phyloP scores from a whole-genome alignment of 108 stramenopile genomes.

The Chaetoceros muelleri region DNA sequence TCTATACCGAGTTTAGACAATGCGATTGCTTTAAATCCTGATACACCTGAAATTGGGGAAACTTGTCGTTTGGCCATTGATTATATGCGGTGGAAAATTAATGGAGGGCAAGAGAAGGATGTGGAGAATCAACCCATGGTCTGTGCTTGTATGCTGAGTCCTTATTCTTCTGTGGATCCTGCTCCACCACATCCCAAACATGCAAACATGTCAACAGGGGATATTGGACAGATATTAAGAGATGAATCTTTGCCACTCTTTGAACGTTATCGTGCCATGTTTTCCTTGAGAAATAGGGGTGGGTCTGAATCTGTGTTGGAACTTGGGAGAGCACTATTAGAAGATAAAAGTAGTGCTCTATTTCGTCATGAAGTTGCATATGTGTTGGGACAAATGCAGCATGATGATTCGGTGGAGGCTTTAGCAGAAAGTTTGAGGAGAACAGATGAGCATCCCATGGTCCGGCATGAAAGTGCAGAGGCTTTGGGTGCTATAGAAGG shows the following conservation, averaged over 20 bases:
- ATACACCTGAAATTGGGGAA: constrained; percentile 68
- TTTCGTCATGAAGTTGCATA: constrained; percentile 99
- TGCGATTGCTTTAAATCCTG: neutral
- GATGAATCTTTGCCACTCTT: constrained; percentile 67
- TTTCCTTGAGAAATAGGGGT: constrained; percentile 89
- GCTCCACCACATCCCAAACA: constrained; percentile 77
- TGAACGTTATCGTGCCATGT: constrained; percentile 96
- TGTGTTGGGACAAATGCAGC: constrained; percentile 95
- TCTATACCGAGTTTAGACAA: constrained; percentile 36
- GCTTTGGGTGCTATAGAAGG: constrained; percentile 95
- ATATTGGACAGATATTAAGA: constrained; percentile 59
- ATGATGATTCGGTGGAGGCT: constrained; percentile 69
- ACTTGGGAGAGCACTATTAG: constrained; percentile 60
- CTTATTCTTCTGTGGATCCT: constrained; percentile 77
- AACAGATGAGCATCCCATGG: constrained; percentile 88
- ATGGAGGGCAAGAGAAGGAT: constrained; percentile 18
- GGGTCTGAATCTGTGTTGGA: constrained; percentile 68
- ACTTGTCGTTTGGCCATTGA: constrained; percentile 86
- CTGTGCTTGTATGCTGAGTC: constrained; percentile 79
- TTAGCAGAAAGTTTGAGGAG: constrained; percentile 56
- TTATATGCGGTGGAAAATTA: constrained; percentile 56
- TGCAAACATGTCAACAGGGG: constrained; percentile 22
- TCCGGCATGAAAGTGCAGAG: constrained; percentile 96
- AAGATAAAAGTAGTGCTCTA: constrained; percentile 70
- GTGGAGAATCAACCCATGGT: constrained; percentile 27